Evolutionary conservation across 2,329 filamentous ascomycete genomes (phyloP), one percentile per base, ranked within the genome.

Genomic region (Paecilomyces dactylethromorphus): DNA sequence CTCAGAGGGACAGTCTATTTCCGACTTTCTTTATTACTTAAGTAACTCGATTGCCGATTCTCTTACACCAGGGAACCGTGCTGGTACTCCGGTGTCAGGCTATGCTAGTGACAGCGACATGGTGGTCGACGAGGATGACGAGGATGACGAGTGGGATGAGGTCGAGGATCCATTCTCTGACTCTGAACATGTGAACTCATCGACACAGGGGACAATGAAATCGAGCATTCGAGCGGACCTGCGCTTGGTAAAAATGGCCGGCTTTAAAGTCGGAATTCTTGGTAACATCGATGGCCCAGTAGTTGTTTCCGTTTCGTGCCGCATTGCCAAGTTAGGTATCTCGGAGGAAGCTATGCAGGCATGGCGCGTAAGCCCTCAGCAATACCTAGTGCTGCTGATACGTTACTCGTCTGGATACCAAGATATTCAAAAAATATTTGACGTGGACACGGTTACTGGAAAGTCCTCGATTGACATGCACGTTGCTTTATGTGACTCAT

Each of bases 381-480:
- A 63, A 56, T 63, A 93, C 66, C 72, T 96, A 45, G 82, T 93
- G 3, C 78, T 95, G 3, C 77, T 96, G 22, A 81, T 94, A 51
- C 82, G 82, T 35, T 89, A 89, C 63, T 75, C 79, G 0, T 71
- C 73, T n/a, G 80, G 78, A 0, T 96, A 95, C 71, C 80, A 78
- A 32, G 76, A 77, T 2, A 76, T 89, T 54, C 81, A 87, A 15
- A 69, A 82, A 0, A 70, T 89, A 10, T 68, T 83, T 13, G 68
- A 71, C 0, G 71, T 76, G 57, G 68, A 79, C 58, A 68, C 69
- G 45, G 63, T 65, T 54, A 69, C 66, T 59, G 71, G 67, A 52
- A 72, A 74, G 18, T 63, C 72, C 54, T 49, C 59, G 68, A 63
- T 85, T n/a, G 76, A 81, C 2, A 87, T 92, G 69, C 82, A 86